These are phyloP conservation scores for Dothideomycetes sp. DNA, from an alignment of 2,329 filamentous ascomycete genomes.

Conservation along the genomic window DNA sequence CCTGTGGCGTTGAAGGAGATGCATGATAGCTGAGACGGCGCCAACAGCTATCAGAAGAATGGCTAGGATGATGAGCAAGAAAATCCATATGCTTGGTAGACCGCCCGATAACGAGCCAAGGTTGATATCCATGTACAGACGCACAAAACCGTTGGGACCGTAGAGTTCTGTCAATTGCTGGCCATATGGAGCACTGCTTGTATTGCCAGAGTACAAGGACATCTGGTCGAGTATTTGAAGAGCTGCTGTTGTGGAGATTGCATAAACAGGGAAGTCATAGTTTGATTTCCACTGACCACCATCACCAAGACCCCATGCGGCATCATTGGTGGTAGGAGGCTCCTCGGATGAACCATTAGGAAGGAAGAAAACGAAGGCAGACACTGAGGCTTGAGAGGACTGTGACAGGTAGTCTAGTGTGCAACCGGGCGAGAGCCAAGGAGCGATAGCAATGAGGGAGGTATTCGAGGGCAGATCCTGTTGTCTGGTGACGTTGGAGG, in stretches of 20 bases:
- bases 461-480: conserved; percentile 58
- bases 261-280: conserved; percentile 75
- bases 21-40: conserved; percentile 61
- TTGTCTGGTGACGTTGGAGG: conserved; percentile 62
- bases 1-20: conserved; percentile 61
- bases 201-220: conserved; percentile 64
- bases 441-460: conserved; percentile 69
- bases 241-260: conserved; percentile 59
- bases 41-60: conserved; percentile 59
- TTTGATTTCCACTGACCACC: conserved; percentile 57
- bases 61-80: conserved; percentile 57
- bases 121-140: conserved; percentile 41
- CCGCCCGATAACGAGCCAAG: conserved; percentile 26
- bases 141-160: conserved; percentile 31
- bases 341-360: conserved; percentile 36
- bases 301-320: conserved; percentile 61
- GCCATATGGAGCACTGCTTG: conserved; percentile 39
- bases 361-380: conserved; percentile 47
- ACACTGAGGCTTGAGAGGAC: conserved; percentile 51
- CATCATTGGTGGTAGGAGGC: conserved; percentile 55
- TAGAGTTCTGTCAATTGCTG: conserved; percentile 19
- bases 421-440: conserved; percentile 67
- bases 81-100: conserved; percentile 72
- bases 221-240: conserved; percentile 59
- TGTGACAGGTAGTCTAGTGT: conserved; percentile 57